Percentiles rank a stretch among this genome's conserved stretches.
phyloP scores from a whole-genome alignment of 768 basidiomycete genomes.

The Boletus vinaceobasis region DNA sequence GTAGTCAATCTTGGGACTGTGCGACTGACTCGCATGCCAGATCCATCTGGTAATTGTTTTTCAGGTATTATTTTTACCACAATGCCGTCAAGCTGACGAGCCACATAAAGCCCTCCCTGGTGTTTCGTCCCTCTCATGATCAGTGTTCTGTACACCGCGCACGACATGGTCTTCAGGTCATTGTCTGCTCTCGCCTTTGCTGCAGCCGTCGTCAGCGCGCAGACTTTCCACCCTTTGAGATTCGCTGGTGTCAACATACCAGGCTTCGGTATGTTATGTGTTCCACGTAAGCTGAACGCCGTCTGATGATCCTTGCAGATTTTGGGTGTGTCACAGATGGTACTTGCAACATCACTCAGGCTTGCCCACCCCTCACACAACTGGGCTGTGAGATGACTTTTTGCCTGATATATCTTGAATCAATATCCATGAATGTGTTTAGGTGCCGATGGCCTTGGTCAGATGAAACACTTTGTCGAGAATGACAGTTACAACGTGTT shows the following conservation, averaged over 20 bases:
- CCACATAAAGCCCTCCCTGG: constrained; percentile 9
- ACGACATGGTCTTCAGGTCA: constrained; percentile 17
- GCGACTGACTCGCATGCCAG: neutral
- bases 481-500: constrained; percentile 55
- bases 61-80: constrained; percentile 5
- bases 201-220: constrained; percentile 14
- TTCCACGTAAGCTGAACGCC: neutral
- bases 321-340: constrained; percentile 50
- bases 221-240: constrained; percentile 23
- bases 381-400: constrained; percentile 35
- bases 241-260: constrained; percentile 52
- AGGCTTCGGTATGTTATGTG: constrained; percentile 38
- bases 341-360: constrained; percentile 36
- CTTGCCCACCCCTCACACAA: constrained; percentile 44
- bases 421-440: neutral
- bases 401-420: neutral
- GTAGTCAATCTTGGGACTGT: neutral
- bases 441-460: constrained; percentile 33
- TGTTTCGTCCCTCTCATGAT: neutral
- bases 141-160: neutral
- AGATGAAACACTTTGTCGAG: constrained; percentile 59
- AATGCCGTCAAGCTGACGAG: neutral
- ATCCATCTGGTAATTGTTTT: neutral
- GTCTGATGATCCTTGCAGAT: constrained; percentile 21
- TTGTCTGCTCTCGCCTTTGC: constrained; percentile 13